Base-by-base conservation (phyloP, 768 basidiomycete genomes). In the Asterophora lycoperdoides region DNA sequence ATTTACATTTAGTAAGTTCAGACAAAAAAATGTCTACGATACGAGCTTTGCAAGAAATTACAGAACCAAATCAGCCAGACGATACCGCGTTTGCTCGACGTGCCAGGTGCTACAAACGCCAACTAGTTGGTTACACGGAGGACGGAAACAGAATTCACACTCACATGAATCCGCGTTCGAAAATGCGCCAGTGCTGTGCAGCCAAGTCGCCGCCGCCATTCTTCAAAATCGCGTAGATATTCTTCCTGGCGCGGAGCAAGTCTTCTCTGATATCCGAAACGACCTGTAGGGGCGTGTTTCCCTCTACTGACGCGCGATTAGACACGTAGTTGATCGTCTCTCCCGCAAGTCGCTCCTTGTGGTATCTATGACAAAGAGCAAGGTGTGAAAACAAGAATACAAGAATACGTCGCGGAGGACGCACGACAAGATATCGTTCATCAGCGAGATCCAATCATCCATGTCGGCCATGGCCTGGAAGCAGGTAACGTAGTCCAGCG, bases 391-490 rank as follows among this genome's bases (percentile, higher is more conserved):
- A 32, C 41, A 7, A 40, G 18, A 1, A 3, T 35, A 11, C 30
- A 18, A 20, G 14, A 5, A n/a, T 18, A 6, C 5, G 8, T 3
- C 2, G 3, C 17, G 8, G 14, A 18, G 38, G 6, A 55, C 61
- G 9, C 15, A 60, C 59, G 61, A 62, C n/a, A 62, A 48, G 7
- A 60, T 38, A 39, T 60, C 61, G 26, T 60, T 62, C 2, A 41
- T 52, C 14, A 33, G 35, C 13, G 49, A 53, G 9, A 55, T 42
- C 52, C 49, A 60, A 17, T 50, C 53, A 18, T 55, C 51, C 42
- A 61, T 60, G 33, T 62, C 59, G 5, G 59, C 50, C 18, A 61
- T 29, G 0, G 45, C 57, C n/a, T 59, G 57, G 28, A 62, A 49
- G 18, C 53, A 62, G 15, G 55, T 26, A 1, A 52, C 38, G 28